Base-by-base conservation (phyloP, 345 rosid genomes). In the Pistacia vera region DNA sequence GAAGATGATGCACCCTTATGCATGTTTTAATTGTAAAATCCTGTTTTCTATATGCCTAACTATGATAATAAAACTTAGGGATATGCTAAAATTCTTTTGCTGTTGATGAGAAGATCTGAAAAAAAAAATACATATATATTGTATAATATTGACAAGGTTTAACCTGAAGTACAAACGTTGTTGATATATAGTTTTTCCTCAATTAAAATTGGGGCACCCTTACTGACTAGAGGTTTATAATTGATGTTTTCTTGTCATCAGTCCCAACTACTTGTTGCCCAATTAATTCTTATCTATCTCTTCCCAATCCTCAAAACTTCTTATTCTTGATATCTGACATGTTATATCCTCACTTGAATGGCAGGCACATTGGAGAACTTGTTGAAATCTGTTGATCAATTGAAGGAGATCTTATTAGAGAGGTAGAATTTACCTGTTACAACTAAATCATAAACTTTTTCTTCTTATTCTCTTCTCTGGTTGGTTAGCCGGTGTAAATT, bases 311-410 rank as follows among this genome's bases (percentile, higher is more conserved):
- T 75, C 4, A 51, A 16, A 61, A 13, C n/a, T 25, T 46, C 9
- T 65, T 3, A 30, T 74, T 54, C 49, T 35, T 73, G 48, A 20
- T 74, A 33, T 25, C 41, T 69, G 72, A 71, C 55, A 76, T 64
- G 55, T 59, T 71, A 33, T 17, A 56, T 77, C 33, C 17, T 69
- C 35, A 41, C 63, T 75, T 78, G 62, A 68, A 38, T 57, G 62
- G 38, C 86, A 93, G 98, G 94, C 58, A 70, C 97, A 2, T 76
- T 91, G 83, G 98, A 93, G 84, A 93, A 90, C 83, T 75, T 93
- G 81, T 81, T 91, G 90, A 84, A 84, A 75, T 87, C 84, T 75
- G 75, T 88, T 65, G 97, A 89, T 84, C 90, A 91, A 82, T 93
- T 55, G 83, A 88, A 81, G 94, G 85, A 70, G 88, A 87, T 35